Base-by-base conservation (phyloP, 2,329 filamentous ascomycete species). In the Teratosphaeriaceae sp. region DNA sequence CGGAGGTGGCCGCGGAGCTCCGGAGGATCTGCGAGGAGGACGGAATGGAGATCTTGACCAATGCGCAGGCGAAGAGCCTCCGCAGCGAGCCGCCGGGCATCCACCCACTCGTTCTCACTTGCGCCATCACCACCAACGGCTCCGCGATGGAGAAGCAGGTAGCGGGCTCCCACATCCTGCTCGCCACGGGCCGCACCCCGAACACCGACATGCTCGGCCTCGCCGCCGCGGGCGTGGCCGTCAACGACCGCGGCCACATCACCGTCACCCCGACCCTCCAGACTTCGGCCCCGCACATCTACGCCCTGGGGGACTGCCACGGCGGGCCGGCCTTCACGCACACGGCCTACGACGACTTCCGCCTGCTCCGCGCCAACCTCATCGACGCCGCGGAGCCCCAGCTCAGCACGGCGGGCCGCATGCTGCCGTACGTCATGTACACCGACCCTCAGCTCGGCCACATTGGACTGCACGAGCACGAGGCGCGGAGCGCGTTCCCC, bases 301-400 rank as follows among this genome's bases (percentile, higher is more conserved):
- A 69, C 50, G 73, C 69, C 1, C 51, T 76, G 2, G 74, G 75
- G 24, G 74, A 78, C 48, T 67, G 71, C 38, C 72, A 76, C 42
- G 72, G 73, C 34, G 67, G 67, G 0, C 70, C 73, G 5, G 71
- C 71, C 12, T 77, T 78, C 55, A 77, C 74, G 1, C 74, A 78
- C 57, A 68, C 78, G 48, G 73, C 71, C 3, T 77, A 76, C 59
- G 73, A 78, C 56, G 73, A 77, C 58, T 75, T 68, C 54, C 71
- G 74, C 43, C 69, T 78, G 55, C 51, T 77, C 35, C 63, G 67
- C 19, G 58, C 63, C 46, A 75, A 74, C 46, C 51, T 75, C 36
- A 50, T 72, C 27, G 43, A 58, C 13, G 53, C 60, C 33, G 40
- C 1, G 7, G 20, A 16, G 7, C 44, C 48, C 27, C 49, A 54